These are phyloP conservation scores for Lachancea nothofagi DNA, from an alignment of 805 yeast genomes.

Conservation along the genomic window DNA sequence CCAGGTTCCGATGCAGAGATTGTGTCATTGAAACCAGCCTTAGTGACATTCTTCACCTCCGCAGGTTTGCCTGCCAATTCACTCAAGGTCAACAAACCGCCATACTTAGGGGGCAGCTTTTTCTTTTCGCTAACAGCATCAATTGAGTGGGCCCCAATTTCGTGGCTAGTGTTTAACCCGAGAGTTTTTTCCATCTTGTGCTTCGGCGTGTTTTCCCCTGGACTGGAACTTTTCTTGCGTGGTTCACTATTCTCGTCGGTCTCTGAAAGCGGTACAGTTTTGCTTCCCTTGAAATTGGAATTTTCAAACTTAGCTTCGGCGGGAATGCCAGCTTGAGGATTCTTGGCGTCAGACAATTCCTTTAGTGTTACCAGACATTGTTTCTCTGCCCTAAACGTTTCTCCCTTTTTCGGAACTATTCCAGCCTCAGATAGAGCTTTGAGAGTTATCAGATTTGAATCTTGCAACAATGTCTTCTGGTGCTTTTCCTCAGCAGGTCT, in stretches of 20 bases:
- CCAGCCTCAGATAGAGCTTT: background rate
- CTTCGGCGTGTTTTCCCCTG: no score
- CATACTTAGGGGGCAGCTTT: background rate
- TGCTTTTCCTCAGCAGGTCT: background rate
- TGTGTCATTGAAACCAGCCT: conserved; percentile 1
- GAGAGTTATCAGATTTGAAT: background rate
- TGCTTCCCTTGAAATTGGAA: no score
- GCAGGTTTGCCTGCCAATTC: background rate
- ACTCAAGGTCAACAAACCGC: background rate
- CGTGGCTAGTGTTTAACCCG: no score
- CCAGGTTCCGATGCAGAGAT: background rate
- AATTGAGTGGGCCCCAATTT: no score
- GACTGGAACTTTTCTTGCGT: no score
- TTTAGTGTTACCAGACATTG: background rate
- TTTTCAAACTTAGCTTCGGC: no score
- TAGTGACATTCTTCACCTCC: background rate
- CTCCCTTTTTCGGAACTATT: background rate
- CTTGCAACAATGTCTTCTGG: no score
- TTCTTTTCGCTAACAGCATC: background rate
- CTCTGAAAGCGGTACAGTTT: no score
- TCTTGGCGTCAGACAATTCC: background rate
- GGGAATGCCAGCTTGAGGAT: no score
- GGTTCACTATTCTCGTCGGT: no score
- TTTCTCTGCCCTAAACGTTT: background rate
- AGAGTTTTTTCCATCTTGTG: no score